phyloP scores from a whole-genome alignment of 1,284 basidiomycete genomes.

The Calocybe gambosa region DNA sequence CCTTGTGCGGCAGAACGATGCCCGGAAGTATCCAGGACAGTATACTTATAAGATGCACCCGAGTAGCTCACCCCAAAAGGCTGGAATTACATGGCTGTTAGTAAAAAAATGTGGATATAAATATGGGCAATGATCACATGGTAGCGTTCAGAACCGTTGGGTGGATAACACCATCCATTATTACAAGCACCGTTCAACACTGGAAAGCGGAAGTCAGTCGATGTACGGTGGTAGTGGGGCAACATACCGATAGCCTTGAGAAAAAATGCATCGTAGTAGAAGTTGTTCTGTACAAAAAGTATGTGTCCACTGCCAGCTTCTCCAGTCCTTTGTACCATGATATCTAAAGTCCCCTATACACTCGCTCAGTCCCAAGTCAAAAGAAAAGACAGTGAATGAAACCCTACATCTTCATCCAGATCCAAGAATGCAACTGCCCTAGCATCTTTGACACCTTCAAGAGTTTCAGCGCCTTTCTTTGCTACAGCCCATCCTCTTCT shows the following conservation, averaged over 20 bases:
- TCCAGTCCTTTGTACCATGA: conserved; percentile 84
- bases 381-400: not conserved
- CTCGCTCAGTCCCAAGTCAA: conserved; percentile 4
- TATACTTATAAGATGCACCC: conserved; percentile 96
- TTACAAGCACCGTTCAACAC: conserved; percentile 92
- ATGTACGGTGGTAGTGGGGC: not conserved
- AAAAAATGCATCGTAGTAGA: conserved; percentile 99
- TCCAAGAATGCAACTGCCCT: conserved; percentile 82
- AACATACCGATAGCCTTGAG: conserved; percentile 84
- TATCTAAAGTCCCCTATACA: conserved; percentile 82
- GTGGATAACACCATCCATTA: conserved; percentile 65
- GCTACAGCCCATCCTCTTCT: conserved; percentile 60
- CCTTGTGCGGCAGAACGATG: conserved; percentile 86
- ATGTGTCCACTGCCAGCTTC: conserved; percentile 57
- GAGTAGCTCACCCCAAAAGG: conserved; percentile 92
- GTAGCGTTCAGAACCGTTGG: conserved; percentile 59
- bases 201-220: conserved; percentile 23
- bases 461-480: conserved; percentile 54
- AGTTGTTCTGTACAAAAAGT: conserved; percentile 93
- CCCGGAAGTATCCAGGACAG: conserved; percentile 91
- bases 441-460: conserved; percentile 74
- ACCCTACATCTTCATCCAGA: conserved; percentile 89
- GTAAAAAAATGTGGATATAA: conserved; percentile 2
- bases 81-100: conserved; percentile 33
- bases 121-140: conserved; percentile 48